Evolutionary conservation across 441 rosid species (phyloP).

Genomic region (Gossypium laxum): DNA sequence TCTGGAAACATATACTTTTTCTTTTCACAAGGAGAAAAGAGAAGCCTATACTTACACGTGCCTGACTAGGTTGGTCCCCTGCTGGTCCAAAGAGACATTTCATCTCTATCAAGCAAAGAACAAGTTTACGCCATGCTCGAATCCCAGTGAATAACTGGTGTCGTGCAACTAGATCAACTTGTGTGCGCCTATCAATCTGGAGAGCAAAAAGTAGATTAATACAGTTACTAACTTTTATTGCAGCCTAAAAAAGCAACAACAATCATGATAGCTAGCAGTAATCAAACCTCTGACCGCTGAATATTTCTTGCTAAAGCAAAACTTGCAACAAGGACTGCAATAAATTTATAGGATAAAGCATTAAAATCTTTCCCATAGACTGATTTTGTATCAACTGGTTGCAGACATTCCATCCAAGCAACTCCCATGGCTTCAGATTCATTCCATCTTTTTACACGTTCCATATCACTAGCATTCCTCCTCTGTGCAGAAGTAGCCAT

Average conservation of each 20-base stretch:
- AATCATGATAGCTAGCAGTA: conserved; percentile 17
- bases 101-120: conserved; percentile 76
- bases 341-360: conserved; percentile 83
- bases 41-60: conserved; percentile 37
- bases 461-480: conserved; percentile 78
- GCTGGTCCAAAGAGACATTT: conserved; percentile 79
- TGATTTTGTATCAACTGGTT: conserved; percentile 81
- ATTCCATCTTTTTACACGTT: conserved; percentile 91
- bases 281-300: conserved; percentile 88
- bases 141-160: conserved; percentile 58
- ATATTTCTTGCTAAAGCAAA: conserved; percentile 97
- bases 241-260: conserved; percentile 12
- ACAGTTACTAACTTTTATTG: conserved; percentile 6
- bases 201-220: conserved; percentile 18
- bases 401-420: conserved; percentile 99
- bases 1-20: conserved; percentile 5
- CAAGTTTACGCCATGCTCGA: conserved; percentile 87
- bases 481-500: conserved; percentile 99
- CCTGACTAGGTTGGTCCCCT: conserved; percentile 44
- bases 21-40: conserved; percentile 2
- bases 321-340: conserved; percentile 95
- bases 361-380: conserved; percentile 97
- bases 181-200: conserved; percentile 86
- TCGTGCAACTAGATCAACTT: conserved; percentile 53
- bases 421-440: conserved; percentile 88